Base-by-base conservation (phyloP, 2,329 filamentous ascomycete species). In the Trichoderma koningiopsis region DNA sequence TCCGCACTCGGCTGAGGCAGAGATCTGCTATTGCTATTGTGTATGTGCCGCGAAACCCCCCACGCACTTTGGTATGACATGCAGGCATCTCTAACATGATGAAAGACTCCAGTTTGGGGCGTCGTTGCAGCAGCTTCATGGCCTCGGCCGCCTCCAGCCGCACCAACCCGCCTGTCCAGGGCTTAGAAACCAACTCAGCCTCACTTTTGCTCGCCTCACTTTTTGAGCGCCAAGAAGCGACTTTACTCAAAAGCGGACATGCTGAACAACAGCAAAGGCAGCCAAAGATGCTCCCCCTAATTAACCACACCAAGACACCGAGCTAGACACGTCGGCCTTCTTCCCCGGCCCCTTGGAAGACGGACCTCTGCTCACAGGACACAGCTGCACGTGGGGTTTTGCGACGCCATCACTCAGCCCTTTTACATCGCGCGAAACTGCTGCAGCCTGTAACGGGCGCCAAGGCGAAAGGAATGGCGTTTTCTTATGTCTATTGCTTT, bases 261-360 rank as follows among this genome's bases (percentile, higher is more conserved):
- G 40, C 19, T 19, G 40, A n/a, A 43, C 40, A n/a, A 43, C 16
- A 43, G 40, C 40, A 6, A 43, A 43, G 40, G 40, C 40, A 43
- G 40, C 40, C 8, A 43, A 43, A 7, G 40, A 35, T 35, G 40
- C n/a, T 2, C 13, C 40, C 16, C 33, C 5, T 43, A 8, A 8
- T 59, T 59, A 52, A 59, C 55, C 64, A 27, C 55, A 59, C 64
- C 64, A 35, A 37, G 64, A 59, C 64, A 67, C 55, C 64, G 55
- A 67, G 43, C 52, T 14, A 58, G n/a, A 58, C 22, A 57, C n/a
- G 27, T 66, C 53, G 62, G 53, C 5, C 62, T n/a, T 47, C 11
- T n/a, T 66, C 62, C 37, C 62, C 53, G 62, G 27, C 3, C n/a
- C n/a, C 27, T 53, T 65, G 43, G 8, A 40, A 14, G 6, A 6